Percentiles rank a stretch among this genome's conserved stretches.
Conservation (phyloP, 176 grass and related monocot species). For the Bothriochloa decipiens region DNA sequence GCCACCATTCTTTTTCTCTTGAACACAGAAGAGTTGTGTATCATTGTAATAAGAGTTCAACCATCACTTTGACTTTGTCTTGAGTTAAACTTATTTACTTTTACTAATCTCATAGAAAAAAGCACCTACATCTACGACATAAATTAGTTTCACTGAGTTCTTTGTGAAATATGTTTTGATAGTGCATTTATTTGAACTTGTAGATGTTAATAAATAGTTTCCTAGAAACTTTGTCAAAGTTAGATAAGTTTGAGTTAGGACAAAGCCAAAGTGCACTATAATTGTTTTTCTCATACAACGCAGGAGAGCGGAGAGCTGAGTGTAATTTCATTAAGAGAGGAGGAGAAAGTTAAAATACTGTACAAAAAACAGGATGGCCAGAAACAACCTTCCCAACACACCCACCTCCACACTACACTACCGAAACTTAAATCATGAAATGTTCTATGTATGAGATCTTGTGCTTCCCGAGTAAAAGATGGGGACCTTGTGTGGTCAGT, state of each 20-base stretch:
- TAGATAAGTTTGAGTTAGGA: background rate
- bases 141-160: background rate
- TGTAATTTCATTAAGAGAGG: background rate
- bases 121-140: background rate
- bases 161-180: background rate
- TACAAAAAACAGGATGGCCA: background rate
- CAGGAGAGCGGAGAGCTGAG: background rate
- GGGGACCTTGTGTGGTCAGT: background rate
- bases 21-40: background rate
- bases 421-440: background rate
- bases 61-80: background rate
- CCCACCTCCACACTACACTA: no score
- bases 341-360: background rate
- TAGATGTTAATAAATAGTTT: background rate
- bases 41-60: background rate
- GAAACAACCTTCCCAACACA: background rate
- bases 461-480: constrained; percentile 7
- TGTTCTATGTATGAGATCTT: constrained; percentile 10
- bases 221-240: background rate
- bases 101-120: background rate
- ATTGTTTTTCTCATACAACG: background rate
- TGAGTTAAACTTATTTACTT: background rate
- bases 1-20: background rate
- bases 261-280: no score
- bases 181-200: background rate